phyloP scores from a whole-genome alignment of 2,329 filamentous ascomycete genomes.

The Ceratocystis colombiana region DNA sequence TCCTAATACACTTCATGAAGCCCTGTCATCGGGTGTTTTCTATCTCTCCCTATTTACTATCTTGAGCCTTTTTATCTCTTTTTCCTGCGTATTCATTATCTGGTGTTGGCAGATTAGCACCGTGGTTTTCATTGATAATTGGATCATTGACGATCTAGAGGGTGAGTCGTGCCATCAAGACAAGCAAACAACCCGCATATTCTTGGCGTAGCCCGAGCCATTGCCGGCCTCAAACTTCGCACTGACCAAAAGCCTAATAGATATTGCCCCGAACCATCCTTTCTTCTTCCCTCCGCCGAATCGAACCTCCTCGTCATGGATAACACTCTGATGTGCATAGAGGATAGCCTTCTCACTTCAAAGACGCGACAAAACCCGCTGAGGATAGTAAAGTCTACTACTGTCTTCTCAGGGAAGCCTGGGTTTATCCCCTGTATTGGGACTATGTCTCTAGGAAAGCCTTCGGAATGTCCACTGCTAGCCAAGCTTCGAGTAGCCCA shows the following conservation, averaged over 20 bases:
- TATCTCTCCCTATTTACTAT: background rate
- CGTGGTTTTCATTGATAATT: background rate
- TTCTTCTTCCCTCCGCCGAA: background rate
- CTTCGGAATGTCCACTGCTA: conserved; percentile 25
- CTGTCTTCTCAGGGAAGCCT: conserved; percentile 2
- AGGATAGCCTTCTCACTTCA: background rate
- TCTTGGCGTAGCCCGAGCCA: background rate
- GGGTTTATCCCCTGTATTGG: conserved; percentile 27
- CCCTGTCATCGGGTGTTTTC: background rate
- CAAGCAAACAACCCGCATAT: background rate
- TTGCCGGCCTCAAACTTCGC: background rate
- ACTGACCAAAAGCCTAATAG: background rate
- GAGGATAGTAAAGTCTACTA: background rate
- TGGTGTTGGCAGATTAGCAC: background rate
- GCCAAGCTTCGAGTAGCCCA: conserved; percentile 26
- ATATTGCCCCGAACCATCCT: background rate
- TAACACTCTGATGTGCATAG: conserved; percentile 8
- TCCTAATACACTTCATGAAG: background rate
- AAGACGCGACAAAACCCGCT: background rate
- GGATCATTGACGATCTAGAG: conserved; percentile 2
- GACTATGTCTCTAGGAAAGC: conserved; percentile 28
- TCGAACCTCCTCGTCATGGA: background rate
- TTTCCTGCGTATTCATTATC: background rate
- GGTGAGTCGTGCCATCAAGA: background rate
- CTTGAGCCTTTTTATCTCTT: conserved; percentile 3